These are phyloP conservation scores for Eremothecium sinecaudum DNA, from an alignment of 1,139 yeast genomes.

Conservation along the genomic window DNA sequence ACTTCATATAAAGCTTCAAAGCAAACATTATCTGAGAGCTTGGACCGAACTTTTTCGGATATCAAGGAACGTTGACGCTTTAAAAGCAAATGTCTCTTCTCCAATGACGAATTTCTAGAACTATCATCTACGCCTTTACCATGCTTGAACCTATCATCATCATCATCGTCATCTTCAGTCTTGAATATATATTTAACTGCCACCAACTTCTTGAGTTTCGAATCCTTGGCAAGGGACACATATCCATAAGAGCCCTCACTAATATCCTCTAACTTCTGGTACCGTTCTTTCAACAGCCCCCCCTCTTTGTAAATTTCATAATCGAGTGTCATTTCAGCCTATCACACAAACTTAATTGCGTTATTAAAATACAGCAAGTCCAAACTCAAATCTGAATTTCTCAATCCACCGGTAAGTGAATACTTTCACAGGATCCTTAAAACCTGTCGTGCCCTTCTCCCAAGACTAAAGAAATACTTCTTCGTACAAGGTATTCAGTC, in stretches of 20 bases:
- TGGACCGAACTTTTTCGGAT: slow-evolving; percentile 27
- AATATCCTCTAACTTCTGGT: slow-evolving; percentile 63
- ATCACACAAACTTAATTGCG: too few relatives aligned
- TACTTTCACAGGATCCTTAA: too few relatives aligned
- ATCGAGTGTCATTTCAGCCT: slow-evolving; percentile 23
- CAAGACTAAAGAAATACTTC: too few relatives aligned
- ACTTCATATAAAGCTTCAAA: slow-evolving; percentile 77
- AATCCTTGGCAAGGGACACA: slow-evolving; percentile 79
- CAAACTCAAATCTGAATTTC: too few relatives aligned
- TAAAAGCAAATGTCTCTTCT: slow-evolving; percentile 19
- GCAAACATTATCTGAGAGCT: slow-evolving; percentile 33
- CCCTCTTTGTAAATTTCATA: slow-evolving; percentile 51
- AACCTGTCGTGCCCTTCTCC: too few relatives aligned
- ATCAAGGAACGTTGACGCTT: slow-evolving; percentile 24
- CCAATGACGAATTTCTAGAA: slow-evolving; percentile 15
- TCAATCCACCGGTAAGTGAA: too few relatives aligned
- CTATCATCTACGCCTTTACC: slow-evolving; percentile 10
- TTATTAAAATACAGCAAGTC: too few relatives aligned
- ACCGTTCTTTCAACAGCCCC: slow-evolving; percentile 50
- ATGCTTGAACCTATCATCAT: too few relatives aligned
- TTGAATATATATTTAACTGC: slow-evolving; percentile 73
- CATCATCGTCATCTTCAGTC: slow-evolving; percentile 27
- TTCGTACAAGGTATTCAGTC: too few relatives aligned
- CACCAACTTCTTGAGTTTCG: slow-evolving; percentile 45
- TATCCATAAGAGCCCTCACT: slow-evolving; percentile 93